phyloP scores from a whole-genome alignment of 441 rosid species.

The Pelargonium australe region DNA sequence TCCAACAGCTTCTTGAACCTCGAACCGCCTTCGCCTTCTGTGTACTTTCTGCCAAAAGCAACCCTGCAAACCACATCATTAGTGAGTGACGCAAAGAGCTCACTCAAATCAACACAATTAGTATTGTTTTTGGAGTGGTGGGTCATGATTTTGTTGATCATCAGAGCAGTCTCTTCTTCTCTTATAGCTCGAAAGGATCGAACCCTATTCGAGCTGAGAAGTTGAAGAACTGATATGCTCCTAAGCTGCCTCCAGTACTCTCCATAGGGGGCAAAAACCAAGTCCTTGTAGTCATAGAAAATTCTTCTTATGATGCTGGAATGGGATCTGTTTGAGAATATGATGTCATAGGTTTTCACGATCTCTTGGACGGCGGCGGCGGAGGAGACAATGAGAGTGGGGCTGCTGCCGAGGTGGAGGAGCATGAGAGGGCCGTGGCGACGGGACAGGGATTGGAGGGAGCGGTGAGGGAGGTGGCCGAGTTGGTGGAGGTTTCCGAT shows the following conservation, averaged over 20 bases:
- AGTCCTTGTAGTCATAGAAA: constrained; percentile 26
- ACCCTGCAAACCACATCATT: constrained; percentile 28
- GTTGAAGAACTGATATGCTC: constrained; percentile 31
- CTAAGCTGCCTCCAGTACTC: constrained; percentile 45
- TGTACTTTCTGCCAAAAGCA: constrained; percentile 29
- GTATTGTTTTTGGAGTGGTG: background rate
- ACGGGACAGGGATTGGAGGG: constrained; percentile 25
- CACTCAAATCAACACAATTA: background rate
- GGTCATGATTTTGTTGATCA: background rate
- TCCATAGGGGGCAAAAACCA: constrained; percentile 30
- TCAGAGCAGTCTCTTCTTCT: constrained; percentile 23
- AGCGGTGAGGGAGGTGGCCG: constrained; percentile 21
- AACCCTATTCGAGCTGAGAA: constrained; percentile 31
- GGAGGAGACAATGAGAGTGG: constrained; percentile 33
- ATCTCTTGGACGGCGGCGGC: constrained; percentile 28
- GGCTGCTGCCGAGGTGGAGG: constrained; percentile 28
- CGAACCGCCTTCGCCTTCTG: constrained; percentile 12
- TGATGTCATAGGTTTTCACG: constrained; percentile 40
- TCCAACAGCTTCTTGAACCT: constrained; percentile 18
- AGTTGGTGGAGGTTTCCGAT: constrained; percentile 28
- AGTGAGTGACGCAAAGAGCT: constrained; percentile 15
- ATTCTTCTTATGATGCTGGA: constrained; percentile 13
- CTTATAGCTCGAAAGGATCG: constrained; percentile 25
- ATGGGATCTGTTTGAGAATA: constrained; percentile 28
- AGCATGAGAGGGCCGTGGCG: constrained; percentile 42